These are phyloP conservation scores for Achaetomiella virescens DNA, from an alignment of 495 filamentous ascomycete species.

Conservation along the genomic window DNA sequence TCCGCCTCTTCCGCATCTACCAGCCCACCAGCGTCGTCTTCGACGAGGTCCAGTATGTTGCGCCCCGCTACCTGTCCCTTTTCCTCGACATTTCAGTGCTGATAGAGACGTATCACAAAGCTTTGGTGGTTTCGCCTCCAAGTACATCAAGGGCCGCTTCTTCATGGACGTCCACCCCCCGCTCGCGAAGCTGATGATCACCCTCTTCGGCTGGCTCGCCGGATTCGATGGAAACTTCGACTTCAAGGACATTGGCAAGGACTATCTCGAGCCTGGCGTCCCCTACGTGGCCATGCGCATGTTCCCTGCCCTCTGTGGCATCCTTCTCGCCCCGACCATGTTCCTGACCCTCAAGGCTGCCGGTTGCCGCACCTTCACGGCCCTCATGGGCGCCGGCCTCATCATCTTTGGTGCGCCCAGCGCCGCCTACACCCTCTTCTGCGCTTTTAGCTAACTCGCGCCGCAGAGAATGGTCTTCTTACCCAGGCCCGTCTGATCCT, in stretches of 20 bases:
- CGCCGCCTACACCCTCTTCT: background rate
- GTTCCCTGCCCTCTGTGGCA: constrained; percentile 81
- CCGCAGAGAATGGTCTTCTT: constrained; percentile 81
- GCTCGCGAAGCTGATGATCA: constrained; percentile 92
- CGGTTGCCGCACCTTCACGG: constrained; percentile 79
- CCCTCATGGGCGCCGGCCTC: constrained; percentile 72
- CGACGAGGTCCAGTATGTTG: constrained; percentile 89
- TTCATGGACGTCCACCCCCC: constrained; percentile 99
- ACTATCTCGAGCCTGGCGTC: constrained; percentile 89
- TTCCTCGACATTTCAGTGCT: constrained; percentile 10
- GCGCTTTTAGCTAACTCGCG: background rate
- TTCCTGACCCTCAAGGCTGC: constrained; percentile 89
- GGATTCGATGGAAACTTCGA: constrained; percentile 95
- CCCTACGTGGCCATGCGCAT: constrained; percentile 97
- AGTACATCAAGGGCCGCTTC: constrained; percentile 97
- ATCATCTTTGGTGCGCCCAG: constrained; percentile 74
- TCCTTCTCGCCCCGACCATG: constrained; percentile 81
- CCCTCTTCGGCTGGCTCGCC: constrained; percentile 89
- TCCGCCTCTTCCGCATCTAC: constrained; percentile 92
- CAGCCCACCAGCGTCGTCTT: constrained; percentile 96
- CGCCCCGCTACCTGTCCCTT: background rate
- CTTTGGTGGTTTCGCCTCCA: constrained; percentile 95
- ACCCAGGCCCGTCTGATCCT: constrained; percentile 94
- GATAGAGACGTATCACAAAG: constrained; percentile 41
- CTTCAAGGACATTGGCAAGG: constrained; percentile 99